Evolutionary conservation across 306 rosid species (phyloP).

Genomic region (Cucurbita maxima): DNA sequence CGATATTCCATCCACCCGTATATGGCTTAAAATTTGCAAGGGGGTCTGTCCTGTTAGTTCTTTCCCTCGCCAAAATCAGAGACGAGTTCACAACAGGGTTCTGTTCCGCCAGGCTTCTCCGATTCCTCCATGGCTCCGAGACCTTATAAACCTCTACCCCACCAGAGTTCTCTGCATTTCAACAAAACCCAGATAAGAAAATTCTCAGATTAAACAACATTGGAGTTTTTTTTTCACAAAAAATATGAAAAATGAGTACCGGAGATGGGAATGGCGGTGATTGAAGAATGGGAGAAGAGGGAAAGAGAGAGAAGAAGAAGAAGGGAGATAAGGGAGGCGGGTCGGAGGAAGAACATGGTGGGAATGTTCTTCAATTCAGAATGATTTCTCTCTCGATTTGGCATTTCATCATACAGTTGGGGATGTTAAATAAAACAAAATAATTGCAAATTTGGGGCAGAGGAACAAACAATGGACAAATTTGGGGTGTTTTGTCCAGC

Average conservation of each 20-base stretch:
- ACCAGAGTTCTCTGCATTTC: constrained; percentile 3
- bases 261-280: not conserved
- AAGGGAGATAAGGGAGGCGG: not conserved
- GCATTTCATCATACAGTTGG: too few relatives aligned
- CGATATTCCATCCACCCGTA: constrained; percentile 76
- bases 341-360: constrained; percentile 16
- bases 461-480: too few relatives aligned
- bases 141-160: constrained; percentile 4
- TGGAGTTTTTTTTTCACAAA: not conserved
- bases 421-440: too few relatives aligned
- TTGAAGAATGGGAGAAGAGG: constrained; percentile 5
- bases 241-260: not conserved
- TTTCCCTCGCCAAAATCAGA: constrained; percentile 35
- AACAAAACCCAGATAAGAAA: not conserved
- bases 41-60: constrained; percentile 46
- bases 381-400: too few relatives aligned
- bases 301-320: constrained; percentile 3
- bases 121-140: constrained; percentile 28
- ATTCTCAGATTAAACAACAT: not conserved
- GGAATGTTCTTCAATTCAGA: too few relatives aligned
- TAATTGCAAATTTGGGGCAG: too few relatives aligned
- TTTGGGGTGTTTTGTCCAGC: too few relatives aligned
- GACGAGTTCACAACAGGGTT: constrained; percentile 16
- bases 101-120: constrained; percentile 32
- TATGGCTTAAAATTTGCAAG: constrained; percentile 27